Percentiles rank a stretch among this genome's conserved stretches.
Evolutionary conservation across 306 rosid species (phyloP).

Genomic region (Dalbergia cochinchinensis): DNA sequence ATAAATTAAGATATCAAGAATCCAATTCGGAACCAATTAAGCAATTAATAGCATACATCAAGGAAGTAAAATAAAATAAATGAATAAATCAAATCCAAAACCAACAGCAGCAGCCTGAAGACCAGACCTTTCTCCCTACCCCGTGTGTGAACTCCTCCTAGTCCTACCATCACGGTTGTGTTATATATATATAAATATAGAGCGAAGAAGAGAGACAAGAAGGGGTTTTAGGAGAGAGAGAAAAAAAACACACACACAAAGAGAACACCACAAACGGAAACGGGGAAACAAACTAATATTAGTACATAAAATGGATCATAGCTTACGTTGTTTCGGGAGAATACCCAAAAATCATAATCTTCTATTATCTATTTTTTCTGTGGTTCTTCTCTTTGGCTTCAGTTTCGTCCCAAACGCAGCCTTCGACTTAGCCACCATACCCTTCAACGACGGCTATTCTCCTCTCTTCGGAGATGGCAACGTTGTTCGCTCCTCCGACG

Average conservation of each 20-base stretch:
- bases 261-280: background rate
- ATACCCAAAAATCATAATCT: slow-evolving; percentile 33
- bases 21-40: background rate
- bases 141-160: background rate
- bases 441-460: slow-evolving; percentile 73
- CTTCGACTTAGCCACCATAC: slow-evolving; percentile 72
- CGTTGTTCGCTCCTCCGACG: slow-evolving; percentile 83
- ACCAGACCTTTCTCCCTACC: background rate
- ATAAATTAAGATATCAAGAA: background rate
- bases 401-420: slow-evolving; percentile 48
- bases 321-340: slow-evolving; percentile 51
- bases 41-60: background rate
- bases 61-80: background rate
- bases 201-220: slow-evolving; percentile 43
- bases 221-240: slow-evolving; percentile 46
- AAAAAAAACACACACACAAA: background rate
- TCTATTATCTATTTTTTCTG: slow-evolving; percentile 36
- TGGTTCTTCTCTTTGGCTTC: slow-evolving; percentile 38
- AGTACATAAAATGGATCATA: slow-evolving; percentile 49
- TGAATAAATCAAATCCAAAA: background rate
- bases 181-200: slow-evolving; percentile 39
- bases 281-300: slow-evolving; percentile 34
- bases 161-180: slow-evolving; percentile 26
- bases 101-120: slow-evolving; percentile 21
- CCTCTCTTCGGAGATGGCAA: slow-evolving; percentile 82